These are phyloP conservation scores for Pestalotiopsis sp. DNA, from an alignment of 2,329 filamentous ascomycete species.

Conservation along the genomic window DNA sequence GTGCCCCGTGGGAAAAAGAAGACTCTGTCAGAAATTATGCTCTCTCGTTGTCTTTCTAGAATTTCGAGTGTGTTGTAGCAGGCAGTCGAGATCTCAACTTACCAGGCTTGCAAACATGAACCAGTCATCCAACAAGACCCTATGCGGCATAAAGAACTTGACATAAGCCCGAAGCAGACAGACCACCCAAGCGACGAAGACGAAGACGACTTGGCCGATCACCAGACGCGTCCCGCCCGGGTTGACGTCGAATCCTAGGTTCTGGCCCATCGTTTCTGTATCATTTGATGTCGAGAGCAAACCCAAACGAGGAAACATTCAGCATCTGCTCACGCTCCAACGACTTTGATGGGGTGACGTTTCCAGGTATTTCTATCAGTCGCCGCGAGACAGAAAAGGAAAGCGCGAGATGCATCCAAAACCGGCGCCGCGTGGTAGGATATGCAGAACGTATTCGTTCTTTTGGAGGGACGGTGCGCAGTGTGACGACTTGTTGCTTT, in stretches of 20 bases:
- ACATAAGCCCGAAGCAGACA: slow-evolving; percentile 47
- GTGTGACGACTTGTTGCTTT: neutral
- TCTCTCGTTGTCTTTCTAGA: too few relatives aligned
- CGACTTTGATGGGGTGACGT: neutral
- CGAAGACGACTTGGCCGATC: slow-evolving; percentile 29
- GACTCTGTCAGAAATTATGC: too few relatives aligned
- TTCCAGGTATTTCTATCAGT: neutral
- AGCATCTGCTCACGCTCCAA: neutral
- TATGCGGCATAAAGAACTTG: slow-evolving; percentile 41
- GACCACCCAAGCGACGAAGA: slow-evolving; percentile 37
- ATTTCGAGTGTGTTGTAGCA: neutral
- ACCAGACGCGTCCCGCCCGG: slow-evolving; percentile 24
- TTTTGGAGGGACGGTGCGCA: neutral
- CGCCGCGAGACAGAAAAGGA: neutral
- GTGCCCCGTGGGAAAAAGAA: neutral
- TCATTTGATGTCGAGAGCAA: neutral
- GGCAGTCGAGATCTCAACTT: slow-evolving; percentile 16
- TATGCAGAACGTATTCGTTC: neutral
- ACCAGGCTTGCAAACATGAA: slow-evolving; percentile 50
- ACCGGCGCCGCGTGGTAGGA: neutral
- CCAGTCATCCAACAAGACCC: slow-evolving; percentile 48
- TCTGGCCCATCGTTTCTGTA: slow-evolving; percentile 3
- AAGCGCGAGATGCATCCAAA: neutral
- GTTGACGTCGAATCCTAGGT: slow-evolving; percentile 26
- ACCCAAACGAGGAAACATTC: neutral